A percentile compares a stretch with the other conserved stretches of the same genome.
These are phyloP conservation scores for Termitomyces titanicus DNA, from an alignment of 768 basidiomycete genomes.

Conservation along the genomic window DNA sequence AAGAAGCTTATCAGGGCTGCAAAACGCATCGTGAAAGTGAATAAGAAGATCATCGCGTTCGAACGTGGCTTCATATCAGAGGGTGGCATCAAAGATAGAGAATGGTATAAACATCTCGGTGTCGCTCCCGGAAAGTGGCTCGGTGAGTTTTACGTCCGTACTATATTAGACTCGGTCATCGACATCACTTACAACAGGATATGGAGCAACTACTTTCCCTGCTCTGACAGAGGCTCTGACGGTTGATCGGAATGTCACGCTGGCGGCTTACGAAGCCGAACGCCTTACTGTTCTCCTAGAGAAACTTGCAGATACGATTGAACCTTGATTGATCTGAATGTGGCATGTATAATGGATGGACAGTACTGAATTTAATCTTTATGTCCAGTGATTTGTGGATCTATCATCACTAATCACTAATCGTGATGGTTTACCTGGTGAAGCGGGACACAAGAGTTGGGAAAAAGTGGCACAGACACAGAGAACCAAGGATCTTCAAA, in stretches of 20 bases:
- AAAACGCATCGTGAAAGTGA: constrained; percentile 54
- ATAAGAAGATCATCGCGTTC: constrained; percentile 65
- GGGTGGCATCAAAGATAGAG: constrained; percentile 72
- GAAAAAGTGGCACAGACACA: too few relatives aligned
- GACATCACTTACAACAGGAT: constrained; percentile 45
- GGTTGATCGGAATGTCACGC: constrained; percentile 58
- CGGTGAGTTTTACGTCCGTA: constrained; percentile 37
- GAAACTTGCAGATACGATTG: constrained; percentile 41
- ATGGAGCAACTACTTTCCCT: constrained; percentile 83
- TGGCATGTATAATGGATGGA: neutral
- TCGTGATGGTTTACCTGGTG: too few relatives aligned
- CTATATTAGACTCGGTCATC: neutral
- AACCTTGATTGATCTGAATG: constrained; percentile 18
- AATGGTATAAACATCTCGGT: constrained; percentile 85
- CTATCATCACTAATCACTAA: too few relatives aligned
- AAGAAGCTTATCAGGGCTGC: constrained; percentile 52
- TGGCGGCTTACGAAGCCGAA: constrained; percentile 57
- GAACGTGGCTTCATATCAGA: constrained; percentile 80
- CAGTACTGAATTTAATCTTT: too few relatives aligned
- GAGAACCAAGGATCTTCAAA: too few relatives aligned
- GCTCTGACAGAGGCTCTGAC: constrained; percentile 75
- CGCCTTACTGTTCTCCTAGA: constrained; percentile 55
- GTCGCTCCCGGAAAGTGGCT: constrained; percentile 88
- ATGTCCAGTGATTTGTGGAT: too few relatives aligned
- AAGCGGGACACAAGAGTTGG: too few relatives aligned